Evolutionary conservation across 805 yeast species (phyloP).

Genomic region (Cyberlindnera sargentensis): DNA sequence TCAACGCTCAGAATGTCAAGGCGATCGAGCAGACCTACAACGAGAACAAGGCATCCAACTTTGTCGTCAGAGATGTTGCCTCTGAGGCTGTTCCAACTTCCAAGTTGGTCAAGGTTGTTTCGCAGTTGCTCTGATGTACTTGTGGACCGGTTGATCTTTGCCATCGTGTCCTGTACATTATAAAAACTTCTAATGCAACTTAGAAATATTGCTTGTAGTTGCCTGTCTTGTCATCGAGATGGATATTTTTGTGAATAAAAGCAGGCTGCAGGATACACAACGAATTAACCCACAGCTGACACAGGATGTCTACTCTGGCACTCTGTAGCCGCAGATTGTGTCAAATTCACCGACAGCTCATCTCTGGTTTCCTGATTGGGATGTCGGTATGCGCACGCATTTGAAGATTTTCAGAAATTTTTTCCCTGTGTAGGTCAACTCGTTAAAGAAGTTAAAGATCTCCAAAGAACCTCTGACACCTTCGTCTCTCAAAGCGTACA

Average conservation of each 20-base stretch:
- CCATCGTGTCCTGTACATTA: no score
- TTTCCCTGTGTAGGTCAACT: constrained; percentile 2
- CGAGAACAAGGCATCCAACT: constrained; percentile 18
- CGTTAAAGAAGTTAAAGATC: no score
- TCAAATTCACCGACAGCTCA: constrained; percentile 10
- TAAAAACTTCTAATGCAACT: no score
- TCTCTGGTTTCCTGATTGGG: constrained; percentile 16
- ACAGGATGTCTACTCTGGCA: no score
- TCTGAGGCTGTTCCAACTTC: constrained; percentile 20
- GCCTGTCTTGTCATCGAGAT: no score
- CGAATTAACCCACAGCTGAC: no score
- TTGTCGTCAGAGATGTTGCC: constrained; percentile 12
- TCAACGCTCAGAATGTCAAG: constrained; percentile 13
- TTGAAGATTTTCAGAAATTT: constrained; percentile 9
- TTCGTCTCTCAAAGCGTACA: no score
- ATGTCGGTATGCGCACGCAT: constrained; percentile 15
- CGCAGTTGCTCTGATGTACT: constrained; percentile 7
- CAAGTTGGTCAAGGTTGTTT: constrained; percentile 20
- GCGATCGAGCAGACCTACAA: constrained; percentile 14
- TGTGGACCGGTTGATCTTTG: not conserved
- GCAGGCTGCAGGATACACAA: no score
- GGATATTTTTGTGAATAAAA: no score
- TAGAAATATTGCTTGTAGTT: no score
- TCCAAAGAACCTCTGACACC: no score
- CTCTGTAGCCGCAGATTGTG: not conserved